Evolutionary conservation across 169 alveolate genomes (phyloP).

Genomic region (Ichthyophthirius multifiliis): DNA sequence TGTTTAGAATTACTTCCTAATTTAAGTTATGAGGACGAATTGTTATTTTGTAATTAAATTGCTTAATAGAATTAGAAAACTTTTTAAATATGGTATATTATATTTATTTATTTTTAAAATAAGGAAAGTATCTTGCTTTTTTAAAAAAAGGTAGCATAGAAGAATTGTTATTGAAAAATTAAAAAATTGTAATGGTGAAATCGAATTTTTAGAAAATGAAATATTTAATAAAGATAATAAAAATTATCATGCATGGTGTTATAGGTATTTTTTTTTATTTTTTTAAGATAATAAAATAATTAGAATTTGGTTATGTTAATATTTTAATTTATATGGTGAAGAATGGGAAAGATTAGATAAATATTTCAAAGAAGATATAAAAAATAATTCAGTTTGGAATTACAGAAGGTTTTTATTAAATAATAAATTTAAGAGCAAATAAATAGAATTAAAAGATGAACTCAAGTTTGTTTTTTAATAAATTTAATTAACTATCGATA

Average conservation of each 20-base stretch:
- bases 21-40: conserved; percentile 13
- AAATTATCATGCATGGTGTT: conserved; percentile 40
- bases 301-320: conserved; percentile 39
- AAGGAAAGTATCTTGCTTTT: not conserved
- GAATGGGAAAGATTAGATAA: conserved; percentile 4
- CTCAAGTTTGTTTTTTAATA: conserved; percentile 14
- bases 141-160: conserved; percentile 23
- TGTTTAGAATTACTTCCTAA: conserved; percentile 23
- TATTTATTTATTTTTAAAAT: not conserved
- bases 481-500: conserved; percentile 12
- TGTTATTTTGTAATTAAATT: not conserved
- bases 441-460: conserved; percentile 19
- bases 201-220: conserved; percentile 10
- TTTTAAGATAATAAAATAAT: not conserved
- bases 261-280: not conserved
- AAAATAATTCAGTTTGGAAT: conserved; percentile 46
- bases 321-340: conserved; percentile 14
- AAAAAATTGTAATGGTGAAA: conserved; percentile 16
- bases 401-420: conserved; percentile 25
- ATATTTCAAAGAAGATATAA: conserved; percentile 28
- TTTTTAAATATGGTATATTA: conserved; percentile 22
- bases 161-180: conserved; percentile 27
- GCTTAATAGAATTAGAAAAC: conserved; percentile 15
- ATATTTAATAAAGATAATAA: conserved; percentile 28
- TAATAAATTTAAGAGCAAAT: not conserved